Evolutionary conservation across 768 basidiomycete species (phyloP).

Genomic region (Leccinum barrowsii): DNA sequence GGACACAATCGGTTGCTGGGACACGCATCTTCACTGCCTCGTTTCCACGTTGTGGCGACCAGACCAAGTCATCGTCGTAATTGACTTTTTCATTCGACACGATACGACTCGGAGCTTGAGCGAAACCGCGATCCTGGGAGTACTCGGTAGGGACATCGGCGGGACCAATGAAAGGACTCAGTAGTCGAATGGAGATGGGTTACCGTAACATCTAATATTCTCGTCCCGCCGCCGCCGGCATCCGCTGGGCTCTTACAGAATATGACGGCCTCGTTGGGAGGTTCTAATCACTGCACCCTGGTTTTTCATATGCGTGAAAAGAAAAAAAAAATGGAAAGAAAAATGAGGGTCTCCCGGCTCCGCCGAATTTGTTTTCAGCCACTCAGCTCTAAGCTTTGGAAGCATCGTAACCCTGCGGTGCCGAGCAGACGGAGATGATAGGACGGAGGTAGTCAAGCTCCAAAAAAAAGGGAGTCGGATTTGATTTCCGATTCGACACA

Average conservation of each 20-base stretch:
- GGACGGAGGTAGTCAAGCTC: not conserved
- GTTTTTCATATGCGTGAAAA: not conserved
- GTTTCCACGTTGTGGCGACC: not conserved
- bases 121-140: not conserved
- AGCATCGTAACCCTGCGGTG: not conserved
- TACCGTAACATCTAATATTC: not conserved
- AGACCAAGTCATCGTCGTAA: not conserved
- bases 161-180: not conserved
- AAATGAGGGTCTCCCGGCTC: not conserved
- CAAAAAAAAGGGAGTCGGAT: not conserved
- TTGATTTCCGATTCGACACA: slow-evolving; percentile 11
- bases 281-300: not conserved
- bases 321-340: not conserved
- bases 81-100: not conserved
- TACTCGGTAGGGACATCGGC: not conserved
- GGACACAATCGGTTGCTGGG: not conserved
- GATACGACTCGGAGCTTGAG: not conserved
- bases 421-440: not conserved
- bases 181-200: not conserved
- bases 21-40: not conserved
- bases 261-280: not conserved
- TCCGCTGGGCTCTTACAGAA: not conserved
- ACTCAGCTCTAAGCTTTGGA: not conserved
- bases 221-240: not conserved
- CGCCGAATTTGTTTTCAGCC: not conserved